Percentiles rank a stretch among this genome's conserved stretches.
phyloP scores from a whole-genome alignment of 306 rosid species.

The Pyrus communis region DNA sequence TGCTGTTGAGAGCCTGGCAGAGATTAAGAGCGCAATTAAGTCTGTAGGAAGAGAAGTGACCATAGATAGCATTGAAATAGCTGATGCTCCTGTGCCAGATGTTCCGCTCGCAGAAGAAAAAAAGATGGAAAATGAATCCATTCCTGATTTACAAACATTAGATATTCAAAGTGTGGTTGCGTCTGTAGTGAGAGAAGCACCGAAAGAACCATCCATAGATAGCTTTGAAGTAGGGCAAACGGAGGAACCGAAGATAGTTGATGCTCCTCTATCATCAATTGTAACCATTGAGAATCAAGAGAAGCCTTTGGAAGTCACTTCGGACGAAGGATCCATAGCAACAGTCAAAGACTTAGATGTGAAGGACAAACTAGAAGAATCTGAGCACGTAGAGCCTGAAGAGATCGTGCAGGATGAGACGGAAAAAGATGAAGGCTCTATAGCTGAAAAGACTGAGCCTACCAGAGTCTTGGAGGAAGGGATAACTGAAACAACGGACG shows the following conservation, averaged over 20 bases:
- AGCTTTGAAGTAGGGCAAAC: constrained; percentile 18
- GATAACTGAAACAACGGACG: constrained; percentile 17
- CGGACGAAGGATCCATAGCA: constrained; percentile 13
- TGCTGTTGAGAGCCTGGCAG: constrained; percentile 2
- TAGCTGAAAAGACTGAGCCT: constrained; percentile 13
- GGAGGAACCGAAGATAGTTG: constrained; percentile 24
- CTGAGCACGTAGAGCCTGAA: constrained; percentile 13
- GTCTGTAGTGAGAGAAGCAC: constrained; percentile 9
- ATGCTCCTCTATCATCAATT: constrained; percentile 8
- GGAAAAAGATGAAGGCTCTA: constrained; percentile 16
- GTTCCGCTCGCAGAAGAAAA: constrained; percentile 8
- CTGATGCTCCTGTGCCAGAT: neutral
- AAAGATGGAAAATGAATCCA: constrained; percentile 23
- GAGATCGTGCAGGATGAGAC: constrained; percentile 13
- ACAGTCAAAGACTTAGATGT: constrained; percentile 10
- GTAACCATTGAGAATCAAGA: constrained; percentile 24
- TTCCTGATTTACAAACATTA: constrained; percentile 18
- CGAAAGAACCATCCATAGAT: constrained; percentile 8
- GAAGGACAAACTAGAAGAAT: constrained; percentile 17
- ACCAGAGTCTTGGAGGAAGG: constrained; percentile 6
- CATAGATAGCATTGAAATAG: constrained; percentile 9
- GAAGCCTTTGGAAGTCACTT: constrained; percentile 6
- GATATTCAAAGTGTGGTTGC: constrained; percentile 1
- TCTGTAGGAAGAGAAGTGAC: constrained; percentile 6
- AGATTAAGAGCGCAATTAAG: neutral